Conservation (phyloP, 345 rosid species). For the Leavenworthia alabamica region DNA sequence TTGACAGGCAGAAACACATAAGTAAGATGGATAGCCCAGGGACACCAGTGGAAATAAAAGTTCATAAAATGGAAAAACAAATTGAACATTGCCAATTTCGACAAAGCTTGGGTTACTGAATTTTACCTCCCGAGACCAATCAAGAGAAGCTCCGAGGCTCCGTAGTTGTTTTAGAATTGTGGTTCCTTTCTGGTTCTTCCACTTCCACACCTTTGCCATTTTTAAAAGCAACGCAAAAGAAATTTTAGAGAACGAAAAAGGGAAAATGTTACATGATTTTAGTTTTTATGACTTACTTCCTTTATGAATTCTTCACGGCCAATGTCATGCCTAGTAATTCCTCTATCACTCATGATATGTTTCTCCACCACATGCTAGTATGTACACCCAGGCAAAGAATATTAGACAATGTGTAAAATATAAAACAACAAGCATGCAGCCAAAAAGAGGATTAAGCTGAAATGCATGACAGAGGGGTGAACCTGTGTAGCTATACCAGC, state of each 20-base stretch:
- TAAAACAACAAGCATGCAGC: not conserved
- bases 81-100: not conserved
- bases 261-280: not conserved
- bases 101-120: not conserved
- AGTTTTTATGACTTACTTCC: constrained; percentile 49
- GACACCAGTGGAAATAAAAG: not conserved
- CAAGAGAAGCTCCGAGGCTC: constrained; percentile 86
- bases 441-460: not conserved
- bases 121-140: constrained; percentile 97
- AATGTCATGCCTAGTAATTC: constrained; percentile 75
- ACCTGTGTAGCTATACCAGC: constrained; percentile 99
- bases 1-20: constrained; percentile 12
- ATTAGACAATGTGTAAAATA: not conserved
- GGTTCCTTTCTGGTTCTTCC: constrained; percentile 76
- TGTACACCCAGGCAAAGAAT: not conserved
- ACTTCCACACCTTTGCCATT: constrained; percentile 74
- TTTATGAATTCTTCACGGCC: constrained; percentile 84
- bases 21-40: not conserved
- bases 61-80: not conserved
- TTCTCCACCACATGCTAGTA: constrained; percentile 91
- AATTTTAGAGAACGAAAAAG: not conserved
- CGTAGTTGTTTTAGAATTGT: constrained; percentile 66
- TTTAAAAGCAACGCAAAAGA: constrained; percentile 6
- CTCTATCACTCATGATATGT: constrained; percentile 72
- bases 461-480: not conserved